phyloP scores from a whole-genome alignment of 768 basidiomycete genomes.

The Tulasnella sp. region DNA sequence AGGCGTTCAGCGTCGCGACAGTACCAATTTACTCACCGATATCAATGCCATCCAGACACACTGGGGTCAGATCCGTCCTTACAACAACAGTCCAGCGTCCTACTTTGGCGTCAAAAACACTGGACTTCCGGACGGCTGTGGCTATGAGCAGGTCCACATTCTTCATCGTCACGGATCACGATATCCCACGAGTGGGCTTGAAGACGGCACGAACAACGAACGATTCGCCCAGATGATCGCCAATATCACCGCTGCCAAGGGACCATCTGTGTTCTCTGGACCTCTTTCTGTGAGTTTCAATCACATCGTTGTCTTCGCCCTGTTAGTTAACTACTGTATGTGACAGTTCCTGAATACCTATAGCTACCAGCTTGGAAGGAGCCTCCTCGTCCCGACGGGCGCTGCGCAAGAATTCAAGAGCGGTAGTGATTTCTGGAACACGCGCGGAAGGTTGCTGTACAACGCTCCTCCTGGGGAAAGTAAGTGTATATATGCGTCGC shows the following conservation, averaged over 20 bases:
- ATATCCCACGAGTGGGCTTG: neutral
- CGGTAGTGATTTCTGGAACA: neutral
- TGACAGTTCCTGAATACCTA: neutral
- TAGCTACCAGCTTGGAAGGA: neutral
- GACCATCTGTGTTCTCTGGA: too few relatives aligned
- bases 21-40: too few relatives aligned
- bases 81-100: neutral
- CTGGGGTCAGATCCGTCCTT: constrained; percentile 1
- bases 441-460: neutral
- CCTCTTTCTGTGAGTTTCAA: too few relatives aligned
- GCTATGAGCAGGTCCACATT: constrained; percentile 1
- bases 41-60: too few relatives aligned
- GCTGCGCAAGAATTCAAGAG: neutral
- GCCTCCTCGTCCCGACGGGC: constrained; percentile 2
- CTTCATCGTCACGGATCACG: constrained; percentile 2
- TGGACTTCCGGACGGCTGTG: constrained; percentile 4
- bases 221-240: neutral
- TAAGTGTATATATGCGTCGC: neutral
- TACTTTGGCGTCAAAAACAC: neutral
- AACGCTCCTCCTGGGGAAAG: neutral
- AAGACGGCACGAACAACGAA: neutral
- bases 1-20: too few relatives aligned
- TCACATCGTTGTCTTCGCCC: too few relatives aligned
- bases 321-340: neutral
- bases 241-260: neutral